A percentile compares a stretch with the other conserved stretches of the same genome.
phyloP scores from a whole-genome alignment of 1,139 yeast genomes.

The Saccharomyces uvarum region DNA sequence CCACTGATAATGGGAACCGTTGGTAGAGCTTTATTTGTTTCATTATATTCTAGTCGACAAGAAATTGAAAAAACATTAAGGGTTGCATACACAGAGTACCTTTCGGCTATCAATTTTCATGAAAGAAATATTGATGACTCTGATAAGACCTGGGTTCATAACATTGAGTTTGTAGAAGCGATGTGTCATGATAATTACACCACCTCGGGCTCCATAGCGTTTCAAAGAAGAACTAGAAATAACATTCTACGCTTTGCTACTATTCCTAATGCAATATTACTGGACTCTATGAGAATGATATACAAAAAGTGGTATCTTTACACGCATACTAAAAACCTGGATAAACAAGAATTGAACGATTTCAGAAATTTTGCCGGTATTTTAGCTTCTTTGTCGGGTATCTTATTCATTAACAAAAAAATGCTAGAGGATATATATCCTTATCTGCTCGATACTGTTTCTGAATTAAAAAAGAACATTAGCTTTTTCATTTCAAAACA shows the following conservation, averaged over 20 bases:
- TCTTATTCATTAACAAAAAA: constrained; percentile 38
- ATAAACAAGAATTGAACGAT: constrained; percentile 32
- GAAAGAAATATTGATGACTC: constrained; percentile 11
- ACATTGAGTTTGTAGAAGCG: constrained; percentile 41
- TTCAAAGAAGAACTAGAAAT: constrained; percentile 58
- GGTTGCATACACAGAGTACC: constrained; percentile 12
- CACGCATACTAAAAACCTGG: constrained; percentile 22
- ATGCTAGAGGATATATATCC: constrained; percentile 29
- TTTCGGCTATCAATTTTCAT: constrained; percentile 12
- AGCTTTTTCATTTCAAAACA: constrained; percentile 42
- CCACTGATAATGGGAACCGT: constrained; percentile 22
- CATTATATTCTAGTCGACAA: constrained; percentile 18
- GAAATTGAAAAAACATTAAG: constrained; percentile 17
- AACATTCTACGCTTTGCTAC: constrained; percentile 47
- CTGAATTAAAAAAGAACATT: constrained; percentile 39
- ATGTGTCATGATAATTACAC: constrained; percentile 51
- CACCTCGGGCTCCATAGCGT: constrained; percentile 68
- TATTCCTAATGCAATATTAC: constrained; percentile 51
- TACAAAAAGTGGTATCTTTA: constrained; percentile 47
- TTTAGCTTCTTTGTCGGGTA: constrained; percentile 52
- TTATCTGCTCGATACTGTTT: constrained; percentile 26
- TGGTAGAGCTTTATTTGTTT: constrained; percentile 25
- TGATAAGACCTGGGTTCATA: constrained; percentile 25
- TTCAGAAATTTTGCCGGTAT: constrained; percentile 59
- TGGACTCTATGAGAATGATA: constrained; percentile 55